Percentiles rank a stretch among this genome's conserved stretches.
These are phyloP conservation scores for Dianthus caryophyllus DNA, from an alignment of 148 eudicot genomes.

Conservation along the genomic window DNA sequence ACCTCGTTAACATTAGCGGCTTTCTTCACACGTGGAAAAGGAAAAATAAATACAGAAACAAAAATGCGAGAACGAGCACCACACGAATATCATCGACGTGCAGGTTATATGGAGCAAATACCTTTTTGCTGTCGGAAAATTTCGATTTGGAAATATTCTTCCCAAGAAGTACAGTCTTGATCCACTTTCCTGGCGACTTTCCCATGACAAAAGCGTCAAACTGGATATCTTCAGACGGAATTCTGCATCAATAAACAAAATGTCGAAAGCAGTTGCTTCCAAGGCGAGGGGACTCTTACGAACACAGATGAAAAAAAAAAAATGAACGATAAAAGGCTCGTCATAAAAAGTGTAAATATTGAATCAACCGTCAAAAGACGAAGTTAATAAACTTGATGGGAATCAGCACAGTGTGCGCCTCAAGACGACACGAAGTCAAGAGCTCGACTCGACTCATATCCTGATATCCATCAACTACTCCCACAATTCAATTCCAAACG, in stretches of 20 bases:
- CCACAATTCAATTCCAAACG: no score
- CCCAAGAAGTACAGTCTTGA: conserved; percentile 83
- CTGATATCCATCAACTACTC: no score
- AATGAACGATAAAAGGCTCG: background rate
- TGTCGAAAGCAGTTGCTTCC: no score
- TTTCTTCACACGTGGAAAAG: conserved; percentile 36
- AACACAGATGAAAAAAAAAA: conserved; percentile 11
- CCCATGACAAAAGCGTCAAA: conserved; percentile 52
- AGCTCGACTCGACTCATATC: no score
- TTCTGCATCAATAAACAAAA: conserved; percentile 24
- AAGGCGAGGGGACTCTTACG: no score
- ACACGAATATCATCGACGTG: no score
- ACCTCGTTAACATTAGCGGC: conserved; percentile 48
- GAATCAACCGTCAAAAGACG: no score
- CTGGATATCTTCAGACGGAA: conserved; percentile 20
- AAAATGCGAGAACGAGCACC: background rate
- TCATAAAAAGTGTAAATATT: background rate
- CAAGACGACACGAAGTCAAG: background rate
- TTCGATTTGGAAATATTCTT: conserved; percentile 73
- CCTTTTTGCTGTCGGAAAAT: conserved; percentile 49
- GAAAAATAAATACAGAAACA: conserved; percentile 7
- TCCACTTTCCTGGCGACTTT: conserved; percentile 96
- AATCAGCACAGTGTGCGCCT: background rate
- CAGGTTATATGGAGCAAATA: conserved; percentile 10
- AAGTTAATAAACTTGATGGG: background rate